phyloP scores from a whole-genome alignment of 1,139 yeast genomes.

The Suhomyces bokatorum region DNA sequence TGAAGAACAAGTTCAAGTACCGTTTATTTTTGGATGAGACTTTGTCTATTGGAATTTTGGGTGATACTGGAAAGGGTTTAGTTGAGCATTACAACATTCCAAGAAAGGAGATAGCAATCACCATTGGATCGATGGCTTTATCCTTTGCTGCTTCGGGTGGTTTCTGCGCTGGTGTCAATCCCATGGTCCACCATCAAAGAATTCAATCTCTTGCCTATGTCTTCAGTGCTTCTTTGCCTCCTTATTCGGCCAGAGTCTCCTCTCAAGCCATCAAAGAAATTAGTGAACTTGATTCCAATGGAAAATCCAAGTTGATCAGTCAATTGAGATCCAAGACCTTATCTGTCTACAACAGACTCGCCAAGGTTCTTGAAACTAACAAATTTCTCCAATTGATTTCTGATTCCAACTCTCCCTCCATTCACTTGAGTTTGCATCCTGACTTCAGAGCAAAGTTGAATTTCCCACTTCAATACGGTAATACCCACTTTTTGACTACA shows the following conservation, averaged over 20 bases:
- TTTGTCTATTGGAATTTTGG: conserved; percentile 82
- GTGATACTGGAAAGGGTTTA: conserved; percentile 82
- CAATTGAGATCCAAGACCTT: conserved; percentile 28
- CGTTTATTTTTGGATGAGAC: conserved; percentile 87
- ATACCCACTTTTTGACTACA: conserved; percentile 35
- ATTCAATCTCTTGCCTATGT: conserved; percentile 88
- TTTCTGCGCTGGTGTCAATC: conserved; percentile 81
- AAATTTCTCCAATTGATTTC: conserved; percentile 53
- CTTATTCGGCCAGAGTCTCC: conserved; percentile 79
- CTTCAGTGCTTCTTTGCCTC: conserved; percentile 93
- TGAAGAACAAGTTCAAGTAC: conserved; percentile 80
- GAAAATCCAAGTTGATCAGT: conserved; percentile 33
- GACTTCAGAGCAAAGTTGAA: conserved; percentile 42
- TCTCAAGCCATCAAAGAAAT: conserved; percentile 56
- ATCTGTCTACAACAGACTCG: conserved; percentile 23
- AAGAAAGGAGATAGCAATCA: conserved; percentile 71
- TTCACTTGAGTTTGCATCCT: conserved; percentile 58
- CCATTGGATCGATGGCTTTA: conserved; percentile 82
- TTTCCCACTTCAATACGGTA: conserved; percentile 53
- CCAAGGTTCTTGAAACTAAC: conserved; percentile 12
- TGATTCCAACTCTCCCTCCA: conserved; percentile 59
- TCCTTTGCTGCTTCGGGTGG: conserved; percentile 93
- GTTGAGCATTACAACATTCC: conserved; percentile 70
- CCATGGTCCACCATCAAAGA: conserved; percentile 91
- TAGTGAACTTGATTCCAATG: conserved; percentile 33